These are phyloP conservation scores for Trichoderma arundinaceum DNA, from an alignment of 2,329 filamentous ascomycete species.

Conservation along the genomic window DNA sequence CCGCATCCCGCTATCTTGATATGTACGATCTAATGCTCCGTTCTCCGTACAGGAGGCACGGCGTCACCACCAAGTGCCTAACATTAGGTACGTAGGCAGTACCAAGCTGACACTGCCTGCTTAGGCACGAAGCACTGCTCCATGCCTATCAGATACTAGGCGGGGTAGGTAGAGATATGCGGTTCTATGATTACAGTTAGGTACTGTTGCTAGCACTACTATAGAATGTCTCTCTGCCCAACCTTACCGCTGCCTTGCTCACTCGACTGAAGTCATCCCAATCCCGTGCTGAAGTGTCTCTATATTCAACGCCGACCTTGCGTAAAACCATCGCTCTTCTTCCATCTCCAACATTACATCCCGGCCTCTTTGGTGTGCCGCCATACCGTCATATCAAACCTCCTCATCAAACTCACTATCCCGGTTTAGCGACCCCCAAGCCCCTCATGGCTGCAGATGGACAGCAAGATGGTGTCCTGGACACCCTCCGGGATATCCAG, in stretches of 20 bases:
- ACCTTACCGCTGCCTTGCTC: neutral
- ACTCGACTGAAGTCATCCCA: neutral
- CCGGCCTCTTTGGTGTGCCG: neutral
- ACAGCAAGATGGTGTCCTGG: slow-evolving; percentile 38
- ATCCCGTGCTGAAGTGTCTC: neutral
- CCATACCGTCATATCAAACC: neutral
- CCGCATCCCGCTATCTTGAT: slow-evolving; percentile 25
- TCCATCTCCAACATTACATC: neutral
- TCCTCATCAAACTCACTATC: slow-evolving; percentile 14
- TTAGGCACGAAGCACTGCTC: neutral
- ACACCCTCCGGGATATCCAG: slow-evolving; percentile 49
- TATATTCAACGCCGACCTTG: neutral
- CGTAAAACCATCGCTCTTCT: neutral
- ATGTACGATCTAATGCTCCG: slow-evolving; percentile 25
- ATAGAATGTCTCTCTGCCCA: slow-evolving; percentile 26
- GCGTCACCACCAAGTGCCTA: neutral
- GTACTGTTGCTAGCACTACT: slow-evolving; percentile 8
- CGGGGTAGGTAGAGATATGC: slow-evolving; percentile 21
- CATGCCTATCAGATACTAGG: slow-evolving; percentile 21
- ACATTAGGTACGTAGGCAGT: neutral
- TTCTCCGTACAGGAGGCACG: neutral
- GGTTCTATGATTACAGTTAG: slow-evolving; percentile 19
- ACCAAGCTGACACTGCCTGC: slow-evolving; percentile 9
- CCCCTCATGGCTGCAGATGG: slow-evolving; percentile 38
- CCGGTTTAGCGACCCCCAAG: slow-evolving; percentile 6